phyloP scores from a whole-genome alignment of 2,329 filamentous ascomycete genomes.

The Colletotrichum incanum region DNA sequence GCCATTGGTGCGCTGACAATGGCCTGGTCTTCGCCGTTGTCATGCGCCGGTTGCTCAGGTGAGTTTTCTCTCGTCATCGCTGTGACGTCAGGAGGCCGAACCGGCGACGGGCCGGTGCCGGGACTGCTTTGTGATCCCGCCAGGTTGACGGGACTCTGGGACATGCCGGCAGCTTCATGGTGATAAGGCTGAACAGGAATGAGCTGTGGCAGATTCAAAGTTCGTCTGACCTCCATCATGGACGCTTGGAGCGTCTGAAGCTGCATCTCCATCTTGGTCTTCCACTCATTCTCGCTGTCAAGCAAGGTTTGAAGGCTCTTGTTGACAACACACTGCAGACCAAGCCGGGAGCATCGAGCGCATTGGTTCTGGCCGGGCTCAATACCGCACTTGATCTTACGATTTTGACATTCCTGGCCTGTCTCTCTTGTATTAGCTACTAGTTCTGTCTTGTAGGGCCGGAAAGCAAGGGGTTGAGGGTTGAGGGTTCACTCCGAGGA shows the following conservation, averaged over 20 bases:
- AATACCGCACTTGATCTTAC: constrained; percentile 71
- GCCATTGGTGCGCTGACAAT: constrained; percentile 52
- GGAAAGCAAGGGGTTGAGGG: background rate
- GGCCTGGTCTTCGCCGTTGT: constrained; percentile 47
- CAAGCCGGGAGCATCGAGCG: constrained; percentile 64
- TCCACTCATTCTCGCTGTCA: constrained; percentile 67
- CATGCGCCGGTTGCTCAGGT: constrained; percentile 45
- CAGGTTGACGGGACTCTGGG: constrained; percentile 38
- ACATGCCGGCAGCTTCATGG: constrained; percentile 31
- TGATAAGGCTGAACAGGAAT: constrained; percentile 14
- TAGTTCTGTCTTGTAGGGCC: background rate
- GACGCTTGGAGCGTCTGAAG: constrained; percentile 48
- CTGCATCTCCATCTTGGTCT: constrained; percentile 49
- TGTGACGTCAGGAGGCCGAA: constrained; percentile 46
- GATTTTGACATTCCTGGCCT: constrained; percentile 64
- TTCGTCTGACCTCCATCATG: constrained; percentile 48
- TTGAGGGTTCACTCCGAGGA: background rate
- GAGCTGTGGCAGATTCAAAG: constrained; percentile 44
- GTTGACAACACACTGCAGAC: constrained; percentile 68
- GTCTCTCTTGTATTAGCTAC: constrained; percentile 8
- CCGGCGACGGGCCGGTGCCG: constrained; percentile 43
- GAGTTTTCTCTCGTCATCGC: constrained; percentile 54
- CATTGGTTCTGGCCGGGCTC: constrained; percentile 61
- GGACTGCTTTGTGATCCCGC: constrained; percentile 41
- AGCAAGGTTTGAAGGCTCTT: constrained; percentile 70